phyloP scores from a whole-genome alignment of 257 asterid species.

The Perilla frutescens region DNA sequence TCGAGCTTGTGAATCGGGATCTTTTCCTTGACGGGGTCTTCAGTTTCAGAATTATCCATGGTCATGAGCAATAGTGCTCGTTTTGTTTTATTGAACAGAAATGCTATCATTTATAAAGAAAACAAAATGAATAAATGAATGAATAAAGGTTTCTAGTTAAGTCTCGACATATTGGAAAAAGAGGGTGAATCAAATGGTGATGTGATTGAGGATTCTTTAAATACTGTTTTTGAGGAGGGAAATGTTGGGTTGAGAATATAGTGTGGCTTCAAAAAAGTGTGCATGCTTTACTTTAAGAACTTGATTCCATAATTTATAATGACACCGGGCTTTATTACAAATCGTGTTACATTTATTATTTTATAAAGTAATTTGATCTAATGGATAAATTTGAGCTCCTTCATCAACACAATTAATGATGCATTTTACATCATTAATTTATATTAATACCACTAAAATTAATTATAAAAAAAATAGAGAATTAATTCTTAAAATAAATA shows the following conservation, averaged over 20 bases:
- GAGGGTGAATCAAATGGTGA: conserved; percentile 20
- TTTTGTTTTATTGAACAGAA: not conserved
- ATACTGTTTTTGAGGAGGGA: conserved; percentile 22
- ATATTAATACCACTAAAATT: too few relatives aligned
- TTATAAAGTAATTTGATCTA: too few relatives aligned
- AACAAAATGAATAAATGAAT: not conserved
- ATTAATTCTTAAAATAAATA: too few relatives aligned
- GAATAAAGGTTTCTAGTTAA: not conserved
- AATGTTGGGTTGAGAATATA: conserved; percentile 25
- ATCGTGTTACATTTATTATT: too few relatives aligned
- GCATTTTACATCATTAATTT: too few relatives aligned
- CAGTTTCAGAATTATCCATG: conserved; percentile 32
- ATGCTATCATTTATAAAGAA: conserved; percentile 22
- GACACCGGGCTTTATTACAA: not conserved
- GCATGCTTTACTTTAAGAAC: conserved; percentile 23
- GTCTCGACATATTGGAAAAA: not conserved
- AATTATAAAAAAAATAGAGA: too few relatives aligned
- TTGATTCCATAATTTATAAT: conserved; percentile 30
- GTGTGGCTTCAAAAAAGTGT: not conserved
- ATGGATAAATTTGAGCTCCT: too few relatives aligned
- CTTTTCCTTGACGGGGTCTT: conserved; percentile 24
- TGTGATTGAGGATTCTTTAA: conserved; percentile 14
- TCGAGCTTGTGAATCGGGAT: conserved; percentile 16
- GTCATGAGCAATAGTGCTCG: not conserved
- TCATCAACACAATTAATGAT: too few relatives aligned